phyloP scores from a whole-genome alignment of 2,329 filamentous ascomycete genomes.

The Monilinia polystroma region DNA sequence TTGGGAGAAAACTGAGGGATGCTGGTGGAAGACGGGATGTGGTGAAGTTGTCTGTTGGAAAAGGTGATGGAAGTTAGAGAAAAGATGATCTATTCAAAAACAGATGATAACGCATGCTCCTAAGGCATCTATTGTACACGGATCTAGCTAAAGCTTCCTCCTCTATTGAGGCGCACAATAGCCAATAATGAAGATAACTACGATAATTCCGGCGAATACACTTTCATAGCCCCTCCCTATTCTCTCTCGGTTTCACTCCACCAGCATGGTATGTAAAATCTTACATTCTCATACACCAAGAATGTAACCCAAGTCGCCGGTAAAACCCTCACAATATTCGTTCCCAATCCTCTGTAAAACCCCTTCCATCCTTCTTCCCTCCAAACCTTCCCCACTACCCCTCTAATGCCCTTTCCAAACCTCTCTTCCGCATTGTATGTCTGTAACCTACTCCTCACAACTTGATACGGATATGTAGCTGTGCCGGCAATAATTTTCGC shows the following conservation, averaged over 20 bases:
- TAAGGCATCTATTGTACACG: not conserved
- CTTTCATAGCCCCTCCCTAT: not conserved
- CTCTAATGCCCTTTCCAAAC: constrained; percentile 68
- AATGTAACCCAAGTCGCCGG: constrained; percentile 97
- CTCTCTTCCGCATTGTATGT: constrained; percentile 76
- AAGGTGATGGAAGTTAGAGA: not conserved
- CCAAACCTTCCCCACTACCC: constrained; percentile 74
- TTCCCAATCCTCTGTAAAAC: constrained; percentile 89
- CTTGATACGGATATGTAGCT: constrained; percentile 92
- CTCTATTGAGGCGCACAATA: not conserved
- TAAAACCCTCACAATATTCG: constrained; percentile 85
- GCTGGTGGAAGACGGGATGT: constrained; percentile 23
- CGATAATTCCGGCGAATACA: not conserved
- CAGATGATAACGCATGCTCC: not conserved
- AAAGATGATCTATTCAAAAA: not conserved
- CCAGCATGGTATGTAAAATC: constrained; percentile 60
- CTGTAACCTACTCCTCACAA: constrained; percentile 83
- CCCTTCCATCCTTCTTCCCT: constrained; percentile 73
- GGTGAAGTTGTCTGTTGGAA: constrained; percentile 22
- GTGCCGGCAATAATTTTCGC: constrained; percentile 89
- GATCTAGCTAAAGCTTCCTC: not conserved
- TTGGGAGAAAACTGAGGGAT: constrained; percentile 19
- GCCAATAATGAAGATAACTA: not conserved
- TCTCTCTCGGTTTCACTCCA: not conserved
- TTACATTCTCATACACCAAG: constrained; percentile 93